Evolutionary conservation across 345 rosid genomes (phyloP).

Genomic region (Erucastrum elatum): DNA sequence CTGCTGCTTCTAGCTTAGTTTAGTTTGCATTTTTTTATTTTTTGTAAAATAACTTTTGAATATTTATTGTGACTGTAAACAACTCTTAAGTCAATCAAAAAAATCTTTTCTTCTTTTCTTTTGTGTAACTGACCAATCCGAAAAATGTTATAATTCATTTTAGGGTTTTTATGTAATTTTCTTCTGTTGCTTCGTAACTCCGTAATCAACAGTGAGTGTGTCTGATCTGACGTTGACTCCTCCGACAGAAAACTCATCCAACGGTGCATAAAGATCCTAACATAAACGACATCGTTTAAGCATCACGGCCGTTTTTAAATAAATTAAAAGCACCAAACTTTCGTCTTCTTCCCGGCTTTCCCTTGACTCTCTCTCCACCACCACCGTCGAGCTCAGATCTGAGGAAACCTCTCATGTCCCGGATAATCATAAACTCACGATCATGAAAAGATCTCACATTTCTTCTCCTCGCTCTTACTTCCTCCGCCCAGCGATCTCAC

Average conservation of each 20-base stretch:
- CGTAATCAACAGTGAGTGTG: conserved; percentile 24
- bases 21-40: conserved; percentile 38
- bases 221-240: conserved; percentile 31
- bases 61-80: conserved; percentile 8
- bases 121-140: no score
- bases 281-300: not conserved
- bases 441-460: conserved; percentile 62
- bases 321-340: conserved; percentile 5
- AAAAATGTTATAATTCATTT: not conserved
- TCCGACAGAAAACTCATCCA: not conserved
- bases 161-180: no score
- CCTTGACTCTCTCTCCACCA: conserved; percentile 17
- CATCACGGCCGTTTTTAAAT: not conserved
- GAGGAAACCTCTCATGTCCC: not conserved
- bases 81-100: not conserved
- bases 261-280: not conserved
- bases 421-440: not conserved
- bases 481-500: conserved; percentile 45
- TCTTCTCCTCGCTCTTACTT: conserved; percentile 42
- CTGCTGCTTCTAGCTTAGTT: conserved; percentile 62
- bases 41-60: no score
- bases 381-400: conserved; percentile 41
- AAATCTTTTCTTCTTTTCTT: no score
- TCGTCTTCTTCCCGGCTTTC: conserved; percentile 30
- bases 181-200: conserved; percentile 30